Conservation (phyloP, 306 rosid genomes). For the Inga laurina region DNA sequence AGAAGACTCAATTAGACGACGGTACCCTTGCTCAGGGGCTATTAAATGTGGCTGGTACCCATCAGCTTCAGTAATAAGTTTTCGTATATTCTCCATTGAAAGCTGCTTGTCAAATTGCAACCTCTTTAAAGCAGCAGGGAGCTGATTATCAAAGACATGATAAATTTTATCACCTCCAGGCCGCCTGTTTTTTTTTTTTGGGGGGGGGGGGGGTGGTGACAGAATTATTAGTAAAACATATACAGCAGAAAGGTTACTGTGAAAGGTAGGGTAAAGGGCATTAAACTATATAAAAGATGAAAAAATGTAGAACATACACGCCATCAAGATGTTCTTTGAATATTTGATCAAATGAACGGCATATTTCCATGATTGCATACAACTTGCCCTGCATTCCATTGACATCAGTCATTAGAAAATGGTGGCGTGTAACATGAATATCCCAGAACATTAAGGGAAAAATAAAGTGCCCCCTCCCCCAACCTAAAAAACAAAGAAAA, state of each 20-base stretch:
- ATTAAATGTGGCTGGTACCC: constrained; percentile 97
- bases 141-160: constrained; percentile 93
- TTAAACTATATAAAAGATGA: constrained; percentile 2
- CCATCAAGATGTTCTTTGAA: constrained; percentile 98
- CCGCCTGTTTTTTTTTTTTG: constrained; percentile 49
- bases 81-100: constrained; percentile 88
- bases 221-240: constrained; percentile 21
- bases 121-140: constrained; percentile 93
- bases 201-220: constrained; percentile 12
- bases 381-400: constrained; percentile 74
- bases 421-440: not conserved
- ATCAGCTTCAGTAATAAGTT: constrained; percentile 96
- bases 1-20: constrained; percentile 89
- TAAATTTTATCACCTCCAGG: constrained; percentile 94
- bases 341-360: constrained; percentile 81
- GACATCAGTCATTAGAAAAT: constrained; percentile 28
- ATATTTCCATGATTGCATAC: constrained; percentile 91
- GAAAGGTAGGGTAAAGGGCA: constrained; percentile 3
- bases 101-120: constrained; percentile 97
- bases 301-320: constrained; percentile 59
- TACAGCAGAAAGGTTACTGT: constrained; percentile 3
- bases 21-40: constrained; percentile 98
- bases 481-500: too few relatives aligned
- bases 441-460: too few relatives aligned
- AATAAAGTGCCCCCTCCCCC: too few relatives aligned